Conservation (phyloP, 192 early-diverging fungal species). For the Borealophlyctis nickersoniae region DNA sequence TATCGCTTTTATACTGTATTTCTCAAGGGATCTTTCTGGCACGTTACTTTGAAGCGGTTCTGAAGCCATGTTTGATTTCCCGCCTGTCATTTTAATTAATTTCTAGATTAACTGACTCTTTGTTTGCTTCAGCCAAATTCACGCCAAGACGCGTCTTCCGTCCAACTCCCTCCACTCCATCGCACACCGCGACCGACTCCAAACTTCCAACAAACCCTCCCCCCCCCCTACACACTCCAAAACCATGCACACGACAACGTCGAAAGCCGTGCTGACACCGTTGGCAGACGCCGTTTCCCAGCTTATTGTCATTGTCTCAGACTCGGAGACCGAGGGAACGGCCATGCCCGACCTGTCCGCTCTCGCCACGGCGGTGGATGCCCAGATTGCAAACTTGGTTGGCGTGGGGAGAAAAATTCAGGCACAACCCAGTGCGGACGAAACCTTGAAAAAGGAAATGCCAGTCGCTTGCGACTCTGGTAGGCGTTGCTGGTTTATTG, state of each 20-base stretch:
- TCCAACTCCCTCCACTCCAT: no score
- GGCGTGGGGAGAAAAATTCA: conserved; percentile 35
- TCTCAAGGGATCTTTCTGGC: no score
- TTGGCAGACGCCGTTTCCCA: conserved; percentile 51
- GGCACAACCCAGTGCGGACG: conserved; percentile 36
- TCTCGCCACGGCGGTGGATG: conserved; percentile 37
- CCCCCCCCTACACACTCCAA: conserved; percentile 3
- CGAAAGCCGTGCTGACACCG: conserved; percentile 46
- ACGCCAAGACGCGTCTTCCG: no score
- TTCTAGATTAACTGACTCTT: no score
- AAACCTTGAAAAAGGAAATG: conserved; percentile 37
- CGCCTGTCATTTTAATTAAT: no score
- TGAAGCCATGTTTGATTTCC: no score
- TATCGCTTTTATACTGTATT: no score
- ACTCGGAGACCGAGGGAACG: conserved; percentile 39
- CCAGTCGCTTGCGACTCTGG: conserved; percentile 37
- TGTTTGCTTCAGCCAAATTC: no score
- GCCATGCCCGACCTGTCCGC: conserved; percentile 47
- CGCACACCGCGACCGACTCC: no score
- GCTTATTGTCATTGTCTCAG: conserved; percentile 50
- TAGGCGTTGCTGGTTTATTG: not conserved
- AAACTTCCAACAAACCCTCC: no score
- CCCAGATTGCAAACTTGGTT: conserved; percentile 44
- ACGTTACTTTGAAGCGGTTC: no score
- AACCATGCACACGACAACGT: conserved; percentile 40